phyloP scores from a whole-genome alignment of 2,329 filamentous ascomycete species.

The Aspergillus bombycis region DNA sequence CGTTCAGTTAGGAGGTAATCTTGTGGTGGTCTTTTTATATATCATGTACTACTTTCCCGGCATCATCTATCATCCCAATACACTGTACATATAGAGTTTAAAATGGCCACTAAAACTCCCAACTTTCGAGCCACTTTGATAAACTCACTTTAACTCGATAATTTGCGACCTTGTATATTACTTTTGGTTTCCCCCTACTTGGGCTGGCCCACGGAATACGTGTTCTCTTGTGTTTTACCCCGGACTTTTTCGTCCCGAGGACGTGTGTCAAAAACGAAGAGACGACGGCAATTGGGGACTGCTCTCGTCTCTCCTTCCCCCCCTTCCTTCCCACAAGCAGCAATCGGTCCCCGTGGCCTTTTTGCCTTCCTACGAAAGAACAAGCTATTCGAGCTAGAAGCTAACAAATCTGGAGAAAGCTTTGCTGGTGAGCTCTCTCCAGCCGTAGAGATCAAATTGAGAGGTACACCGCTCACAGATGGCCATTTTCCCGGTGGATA shows the following conservation, averaged over 20 bases:
- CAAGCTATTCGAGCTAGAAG: not conserved
- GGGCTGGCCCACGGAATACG: not conserved
- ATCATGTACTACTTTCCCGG: conserved; percentile 34
- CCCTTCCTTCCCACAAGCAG: not conserved
- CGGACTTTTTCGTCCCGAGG: not conserved
- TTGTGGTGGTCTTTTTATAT: conserved; percentile 34
- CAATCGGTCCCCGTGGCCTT: not conserved
- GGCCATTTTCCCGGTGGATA: not conserved
- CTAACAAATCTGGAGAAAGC: conserved; percentile 3
- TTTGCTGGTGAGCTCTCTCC: not conserved
- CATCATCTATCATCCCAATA: conserved; percentile 29
- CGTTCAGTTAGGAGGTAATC: conserved; percentile 21
- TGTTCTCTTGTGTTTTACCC: conserved; percentile 8
- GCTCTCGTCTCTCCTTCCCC: too few species aligned
- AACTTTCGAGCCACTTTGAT: conserved; percentile 6
- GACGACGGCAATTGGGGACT: too few species aligned
- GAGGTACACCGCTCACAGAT: not conserved
- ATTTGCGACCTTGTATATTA: conserved; percentile 1
- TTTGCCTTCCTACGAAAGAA: not conserved
- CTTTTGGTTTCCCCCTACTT: not conserved
- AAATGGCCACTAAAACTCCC: conserved; percentile 29
- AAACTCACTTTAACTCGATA: not conserved
- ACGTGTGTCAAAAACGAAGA: too few species aligned
- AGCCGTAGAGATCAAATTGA: not conserved
- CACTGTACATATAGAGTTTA: conserved; percentile 36